Conservation (phyloP, 2,329 filamentous ascomycete species). For the Atkinsonella texensis region DNA sequence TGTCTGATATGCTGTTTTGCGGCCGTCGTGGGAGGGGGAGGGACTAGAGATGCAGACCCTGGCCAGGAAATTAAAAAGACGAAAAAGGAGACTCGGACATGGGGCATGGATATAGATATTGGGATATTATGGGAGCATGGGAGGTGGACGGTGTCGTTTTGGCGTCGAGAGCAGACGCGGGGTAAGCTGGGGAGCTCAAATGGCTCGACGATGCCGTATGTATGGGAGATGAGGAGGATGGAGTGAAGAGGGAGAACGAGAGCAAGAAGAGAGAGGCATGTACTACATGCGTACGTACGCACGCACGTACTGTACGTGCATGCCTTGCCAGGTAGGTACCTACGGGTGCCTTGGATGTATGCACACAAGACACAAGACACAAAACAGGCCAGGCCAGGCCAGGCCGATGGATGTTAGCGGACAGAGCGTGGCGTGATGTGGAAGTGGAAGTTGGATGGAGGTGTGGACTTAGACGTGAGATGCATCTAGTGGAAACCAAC, state of each 20-base stretch:
- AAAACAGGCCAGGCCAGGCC: too few species aligned
- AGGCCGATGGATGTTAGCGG: neutral
- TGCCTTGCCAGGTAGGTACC: too few species aligned
- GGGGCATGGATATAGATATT: neutral
- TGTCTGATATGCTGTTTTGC: slow-evolving; percentile 8
- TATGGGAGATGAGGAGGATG: neutral
- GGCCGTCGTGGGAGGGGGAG: neutral
- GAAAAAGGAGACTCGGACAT: slow-evolving; percentile 1
- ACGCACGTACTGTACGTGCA: too few species aligned
- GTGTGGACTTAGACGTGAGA: neutral
- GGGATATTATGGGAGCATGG: neutral
- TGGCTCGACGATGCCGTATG: neutral
- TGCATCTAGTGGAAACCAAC: too few species aligned
- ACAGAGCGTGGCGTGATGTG: neutral
- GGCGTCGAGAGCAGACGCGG: slow-evolving; percentile 1
- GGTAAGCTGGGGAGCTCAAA: neutral
- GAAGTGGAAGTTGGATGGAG: neutral
- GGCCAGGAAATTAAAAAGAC: slow-evolving; percentile 1
- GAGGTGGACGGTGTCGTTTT: neutral
- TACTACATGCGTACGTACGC: too few species aligned
- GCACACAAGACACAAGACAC: too few species aligned
- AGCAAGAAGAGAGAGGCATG: too few species aligned
- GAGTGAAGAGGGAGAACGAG: too few species aligned
- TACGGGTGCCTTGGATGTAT: too few species aligned
- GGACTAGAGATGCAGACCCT: neutral